Percentiles rank a stretch among this genome's conserved stretches.
Conservation (phyloP, 306 rosid genomes). For the Prunus dulcis region DNA sequence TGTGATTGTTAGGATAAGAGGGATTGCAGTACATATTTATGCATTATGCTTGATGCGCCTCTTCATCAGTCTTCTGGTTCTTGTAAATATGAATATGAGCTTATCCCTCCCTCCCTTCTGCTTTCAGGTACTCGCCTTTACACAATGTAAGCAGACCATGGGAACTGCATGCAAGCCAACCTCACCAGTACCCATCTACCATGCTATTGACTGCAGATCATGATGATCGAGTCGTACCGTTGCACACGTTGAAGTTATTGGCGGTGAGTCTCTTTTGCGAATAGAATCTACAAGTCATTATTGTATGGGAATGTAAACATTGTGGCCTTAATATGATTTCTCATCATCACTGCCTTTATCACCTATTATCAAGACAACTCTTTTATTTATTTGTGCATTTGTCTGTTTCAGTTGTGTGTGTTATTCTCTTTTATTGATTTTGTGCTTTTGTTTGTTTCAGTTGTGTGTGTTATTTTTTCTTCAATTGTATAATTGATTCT, state of each 20-base stretch:
- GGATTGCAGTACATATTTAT: not conserved
- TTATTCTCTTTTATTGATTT: not conserved
- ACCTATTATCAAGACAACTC: not conserved
- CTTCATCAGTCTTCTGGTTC: not conserved
- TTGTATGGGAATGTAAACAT: not conserved
- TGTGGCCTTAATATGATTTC: not conserved
- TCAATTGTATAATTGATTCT: not conserved
- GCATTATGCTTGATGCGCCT: not conserved
- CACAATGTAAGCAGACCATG: slow-evolving; percentile 93
- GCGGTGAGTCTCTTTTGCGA: slow-evolving; percentile 57
- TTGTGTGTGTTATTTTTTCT: not conserved
- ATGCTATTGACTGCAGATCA: slow-evolving; percentile 98
- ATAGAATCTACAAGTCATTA: not conserved
- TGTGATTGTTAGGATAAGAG: not conserved
- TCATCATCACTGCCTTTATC: not conserved
- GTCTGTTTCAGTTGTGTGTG: too few species aligned
- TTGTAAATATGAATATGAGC: not conserved
- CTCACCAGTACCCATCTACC: slow-evolving; percentile 79
- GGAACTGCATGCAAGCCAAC: slow-evolving; percentile 48
- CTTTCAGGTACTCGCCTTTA: slow-evolving; percentile 83
- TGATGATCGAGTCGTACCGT: slow-evolving; percentile 93
- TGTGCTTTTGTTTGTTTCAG: not conserved
- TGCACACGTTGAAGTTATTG: slow-evolving; percentile 78
- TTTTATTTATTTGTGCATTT: not conserved
- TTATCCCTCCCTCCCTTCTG: not conserved